phyloP scores from a whole-genome alignment of 164 flowering plant species.

The Akebia trifoliata region DNA sequence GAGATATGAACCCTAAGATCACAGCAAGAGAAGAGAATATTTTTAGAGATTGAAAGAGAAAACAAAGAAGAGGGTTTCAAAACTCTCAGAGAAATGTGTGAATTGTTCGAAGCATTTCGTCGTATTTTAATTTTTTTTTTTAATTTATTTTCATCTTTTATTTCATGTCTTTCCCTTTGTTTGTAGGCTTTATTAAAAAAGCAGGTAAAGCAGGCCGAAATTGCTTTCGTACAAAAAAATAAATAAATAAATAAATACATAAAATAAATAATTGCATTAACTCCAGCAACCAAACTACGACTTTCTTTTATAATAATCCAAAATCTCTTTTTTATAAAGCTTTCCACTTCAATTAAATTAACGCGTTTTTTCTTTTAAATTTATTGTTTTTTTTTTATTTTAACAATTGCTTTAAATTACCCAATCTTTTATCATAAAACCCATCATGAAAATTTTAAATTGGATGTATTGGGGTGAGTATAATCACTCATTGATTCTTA shows the following conservation, averaged over 20 bases:
- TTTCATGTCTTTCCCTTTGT: slow-evolving; percentile 16
- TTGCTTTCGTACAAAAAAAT: slow-evolving; percentile 26
- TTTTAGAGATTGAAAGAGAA: slow-evolving; percentile 13
- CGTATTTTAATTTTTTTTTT: slow-evolving; percentile 10
- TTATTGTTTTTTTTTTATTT: no score
- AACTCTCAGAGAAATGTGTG: slow-evolving; percentile 3
- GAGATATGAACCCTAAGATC: slow-evolving; percentile 4
- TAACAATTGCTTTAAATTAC: no score
- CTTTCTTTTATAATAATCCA: no score
- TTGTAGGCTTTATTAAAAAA: slow-evolving; percentile 14
- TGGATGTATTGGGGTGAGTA: no score
- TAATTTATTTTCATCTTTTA: slow-evolving; percentile 4
- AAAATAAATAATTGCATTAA: no score
- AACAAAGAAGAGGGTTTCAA: slow-evolving; percentile 2
- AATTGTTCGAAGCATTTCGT: slow-evolving; percentile 15
- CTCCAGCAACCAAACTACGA: no score
- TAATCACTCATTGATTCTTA: no score
- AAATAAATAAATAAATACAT: slow-evolving; percentile 12
- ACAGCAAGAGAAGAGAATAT: neutral
- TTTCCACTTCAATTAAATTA: no score
- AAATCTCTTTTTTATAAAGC: no score
- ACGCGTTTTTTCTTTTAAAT: no score
- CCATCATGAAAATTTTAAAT: no score
- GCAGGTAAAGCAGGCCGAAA: slow-evolving; percentile 35
- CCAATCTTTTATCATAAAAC: no score